Evolutionary conservation across 495 filamentous ascomycete genomes (phyloP), one percentile per base, ranked within the genome.

Genomic region (Oleoguttula mirabilis): DNA sequence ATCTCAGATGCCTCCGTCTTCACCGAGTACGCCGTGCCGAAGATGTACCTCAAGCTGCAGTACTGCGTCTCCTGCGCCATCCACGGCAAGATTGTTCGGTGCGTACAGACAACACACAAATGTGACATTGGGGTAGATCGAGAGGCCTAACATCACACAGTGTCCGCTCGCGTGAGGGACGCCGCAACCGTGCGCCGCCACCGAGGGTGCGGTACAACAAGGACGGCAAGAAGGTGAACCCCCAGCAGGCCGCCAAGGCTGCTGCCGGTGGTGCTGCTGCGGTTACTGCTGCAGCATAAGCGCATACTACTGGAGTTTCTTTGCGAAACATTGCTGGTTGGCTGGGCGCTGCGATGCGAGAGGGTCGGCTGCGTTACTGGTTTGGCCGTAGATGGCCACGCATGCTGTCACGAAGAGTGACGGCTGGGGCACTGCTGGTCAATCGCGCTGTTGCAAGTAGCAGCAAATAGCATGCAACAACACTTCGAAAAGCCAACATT

Each of bases 31-130:
- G 82, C 85, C 46, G 88, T 99, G 66, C 90, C 90, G 67, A 99
- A 99, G 79, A 99, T 99, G 90, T 99, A 99, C 80, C 74, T 99
- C 66, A 99, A 99, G 79, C 80, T 99, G 65, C 90, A 99, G 75
- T 99, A 99, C 84, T 99, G 90, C 67, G 90, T 98, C 61, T 96
- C 92, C 64, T 96, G 90, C 72, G 90, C 90, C 56, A 96, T 99
- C 60, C 90, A 96, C 75, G 90, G 92, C 74, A 99, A 99, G 83
- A 96, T 96, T 67, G 92, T 99, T 66, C 88, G 90, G 90, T 98
- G 82, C 66, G 85, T 75, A 21, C 4, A 17, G 24, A n/a, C n/a
- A n/a, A n/a, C n/a, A n/a, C n/a, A n/a, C 19, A 8, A 25, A 20
- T 23, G 21, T 21, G 25, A 41, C 35, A 7, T 6, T 35, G 10